Conservation (phyloP, 2,329 filamentous ascomycete species). For the Sporothrix globosa region DNA sequence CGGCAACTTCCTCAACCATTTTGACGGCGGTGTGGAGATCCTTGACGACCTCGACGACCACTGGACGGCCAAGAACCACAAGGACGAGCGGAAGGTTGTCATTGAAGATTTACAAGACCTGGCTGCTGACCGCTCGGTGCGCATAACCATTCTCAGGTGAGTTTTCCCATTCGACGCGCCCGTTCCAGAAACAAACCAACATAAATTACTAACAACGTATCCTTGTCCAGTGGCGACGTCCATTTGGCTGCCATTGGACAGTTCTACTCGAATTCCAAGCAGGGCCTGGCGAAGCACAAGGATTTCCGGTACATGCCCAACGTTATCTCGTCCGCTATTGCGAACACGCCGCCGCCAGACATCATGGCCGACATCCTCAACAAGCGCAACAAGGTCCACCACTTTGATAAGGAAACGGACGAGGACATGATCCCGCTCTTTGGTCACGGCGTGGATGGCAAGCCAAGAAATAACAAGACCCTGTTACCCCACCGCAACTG, state of each 20-base stretch:
- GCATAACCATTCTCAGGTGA: conserved; percentile 82
- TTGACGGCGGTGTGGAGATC: conserved; percentile 90
- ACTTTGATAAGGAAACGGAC: conserved; percentile 76
- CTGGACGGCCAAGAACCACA: conserved; percentile 96
- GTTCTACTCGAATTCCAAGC: conserved; percentile 89
- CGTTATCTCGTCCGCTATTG: conserved; percentile 90
- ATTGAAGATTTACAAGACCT: conserved; percentile 92
- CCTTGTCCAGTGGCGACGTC: conserved; percentile 73
- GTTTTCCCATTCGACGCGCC: background rate
- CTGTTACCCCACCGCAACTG: conserved; percentile 90
- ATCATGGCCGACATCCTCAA: conserved; percentile 90
- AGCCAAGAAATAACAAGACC: conserved; percentile 85
- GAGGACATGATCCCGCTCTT: conserved; percentile 97
- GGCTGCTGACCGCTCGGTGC: conserved; percentile 87
- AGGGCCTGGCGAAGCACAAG: conserved; percentile 77
- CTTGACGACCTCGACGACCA: conserved; percentile 93
- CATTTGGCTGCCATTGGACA: conserved; percentile 90
- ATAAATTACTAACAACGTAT: background rate
- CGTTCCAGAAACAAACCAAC: background rate
- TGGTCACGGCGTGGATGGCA: conserved; percentile 83
- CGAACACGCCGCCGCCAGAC: conserved; percentile 85
- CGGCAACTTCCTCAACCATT: conserved; percentile 79
- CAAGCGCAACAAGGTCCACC: conserved; percentile 82
- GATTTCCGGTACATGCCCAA: conserved; percentile 98
- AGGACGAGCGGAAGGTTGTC: conserved; percentile 81